phyloP scores from a whole-genome alignment of 192 early-diverging fungal genomes.

The Mortierella claussenii region DNA sequence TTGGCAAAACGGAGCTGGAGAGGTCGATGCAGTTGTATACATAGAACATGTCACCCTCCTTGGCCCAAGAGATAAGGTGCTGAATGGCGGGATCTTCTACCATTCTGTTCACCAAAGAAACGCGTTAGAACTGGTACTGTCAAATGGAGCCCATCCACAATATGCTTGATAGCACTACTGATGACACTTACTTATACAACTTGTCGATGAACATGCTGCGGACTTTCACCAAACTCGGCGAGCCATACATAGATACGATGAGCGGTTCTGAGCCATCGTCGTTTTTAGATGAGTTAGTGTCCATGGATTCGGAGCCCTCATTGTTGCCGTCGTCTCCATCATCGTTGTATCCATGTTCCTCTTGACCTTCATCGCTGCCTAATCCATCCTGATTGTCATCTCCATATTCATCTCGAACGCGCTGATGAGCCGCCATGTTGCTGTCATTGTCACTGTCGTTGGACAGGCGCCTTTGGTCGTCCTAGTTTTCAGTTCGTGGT shows the following conservation, averaged over 20 bases:
- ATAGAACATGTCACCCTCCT: constrained; percentile 85
- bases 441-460: constrained; percentile 1
- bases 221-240: constrained; percentile 46
- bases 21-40: constrained; percentile 89
- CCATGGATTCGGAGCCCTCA: constrained; percentile 33
- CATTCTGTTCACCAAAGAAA: constrained; percentile 60
- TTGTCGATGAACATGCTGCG: constrained; percentile 54
- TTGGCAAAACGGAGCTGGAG: constrained; percentile 78
- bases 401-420: constrained; percentile 2
- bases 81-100: constrained; percentile 74
- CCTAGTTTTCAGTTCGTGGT: too few relatives aligned
- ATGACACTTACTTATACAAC: constrained; percentile 36
- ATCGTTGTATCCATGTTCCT: constrained; percentile 40
- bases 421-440: not conserved
- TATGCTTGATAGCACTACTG: too few relatives aligned
- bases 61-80: constrained; percentile 81
- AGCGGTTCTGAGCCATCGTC: constrained; percentile 38
- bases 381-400: constrained; percentile 23
- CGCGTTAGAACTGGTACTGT: not conserved
- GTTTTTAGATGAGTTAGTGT: constrained; percentile 44
- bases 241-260: constrained; percentile 48
- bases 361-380: constrained; percentile 33
- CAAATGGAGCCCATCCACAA: too few relatives aligned
- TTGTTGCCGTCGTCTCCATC: constrained; percentile 32
- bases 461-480: not conserved